Evolutionary conservation across 2,329 filamentous ascomycete species (phyloP).

Genomic region (Cryoendolithus antarcticus): DNA sequence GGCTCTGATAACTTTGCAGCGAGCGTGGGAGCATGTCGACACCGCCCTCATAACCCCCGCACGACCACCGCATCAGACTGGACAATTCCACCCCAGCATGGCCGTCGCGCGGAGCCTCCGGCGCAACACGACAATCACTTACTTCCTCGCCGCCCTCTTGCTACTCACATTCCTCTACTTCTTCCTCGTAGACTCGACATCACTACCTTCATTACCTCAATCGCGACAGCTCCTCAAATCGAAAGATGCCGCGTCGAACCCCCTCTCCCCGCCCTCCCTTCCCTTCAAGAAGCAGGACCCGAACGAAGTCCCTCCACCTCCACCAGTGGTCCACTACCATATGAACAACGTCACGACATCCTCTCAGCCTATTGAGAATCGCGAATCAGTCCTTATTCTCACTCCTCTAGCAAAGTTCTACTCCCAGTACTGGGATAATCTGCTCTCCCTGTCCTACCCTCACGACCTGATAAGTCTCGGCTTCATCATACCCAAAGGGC

Average conservation of each 20-base stretch:
- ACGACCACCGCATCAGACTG: too few species aligned
- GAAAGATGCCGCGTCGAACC: constrained; percentile 50
- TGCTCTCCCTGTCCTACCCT: constrained; percentile 71
- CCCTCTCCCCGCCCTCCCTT: constrained; percentile 60
- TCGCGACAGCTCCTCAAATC: constrained; percentile 38
- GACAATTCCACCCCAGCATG: constrained; percentile 30
- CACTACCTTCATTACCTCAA: constrained; percentile 43
- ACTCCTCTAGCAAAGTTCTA: constrained; percentile 93
- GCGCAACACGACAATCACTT: constrained; percentile 65
- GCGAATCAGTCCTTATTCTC: constrained; percentile 78
- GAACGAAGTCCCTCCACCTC: constrained; percentile 49
- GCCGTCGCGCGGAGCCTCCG: constrained; percentile 56
- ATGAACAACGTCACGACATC: constrained; percentile 91
- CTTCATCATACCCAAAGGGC: constrained; percentile 90
- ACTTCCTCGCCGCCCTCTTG: constrained; percentile 58
- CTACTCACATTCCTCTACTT: constrained; percentile 47
- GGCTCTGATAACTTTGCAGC: too few species aligned
- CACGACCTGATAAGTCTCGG: constrained; percentile 90
- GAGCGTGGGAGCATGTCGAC: too few species aligned
- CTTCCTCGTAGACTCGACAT: constrained; percentile 44
- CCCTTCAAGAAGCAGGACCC: constrained; percentile 55
- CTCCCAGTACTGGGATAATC: constrained; percentile 88
- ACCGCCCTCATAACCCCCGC: too few species aligned
- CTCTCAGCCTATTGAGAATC: constrained; percentile 59
- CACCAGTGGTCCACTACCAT: constrained; percentile 83